Base-by-base conservation (phyloP, 2,329 filamentous ascomycete species). In the Lecanicillium sp. region DNA sequence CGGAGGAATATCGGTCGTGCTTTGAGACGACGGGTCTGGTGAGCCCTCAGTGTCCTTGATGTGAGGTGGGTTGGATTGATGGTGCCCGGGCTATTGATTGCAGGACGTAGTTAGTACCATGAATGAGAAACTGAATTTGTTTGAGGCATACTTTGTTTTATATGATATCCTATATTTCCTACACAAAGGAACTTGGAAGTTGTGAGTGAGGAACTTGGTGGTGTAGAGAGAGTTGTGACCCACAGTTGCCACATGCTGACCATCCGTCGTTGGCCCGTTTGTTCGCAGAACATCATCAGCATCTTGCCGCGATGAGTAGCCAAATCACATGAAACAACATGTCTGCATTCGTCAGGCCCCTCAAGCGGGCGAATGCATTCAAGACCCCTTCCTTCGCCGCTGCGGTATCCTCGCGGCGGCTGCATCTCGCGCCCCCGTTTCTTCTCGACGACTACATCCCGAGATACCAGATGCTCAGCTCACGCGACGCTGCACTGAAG, bases 371-470 rank as follows among this genome's bases (percentile, higher is more conserved):
- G 11, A 25, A 25, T 25, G 22, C 22, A 25, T 25, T 11, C 22
- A 25, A 25, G 11, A 25, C 7, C 22, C 22, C 22, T 25, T 25
- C 22, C 6, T 11, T 25, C 11, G 6, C 11, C 22, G 22, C 22
- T 11, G 22, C 11, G 22, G 11, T 11, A 25, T 6, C 7, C 22
- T 11, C 7, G 7, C 6, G 22, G 22, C 22, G 22, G 29, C 62
- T 78, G 4, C 73, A 78, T 50, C 62, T 78, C 3, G 74, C 73
- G 5, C 74, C 73, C 8, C 73, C 73, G 2, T 92, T 85, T 56
- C 71, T 92, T 15, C 72, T 92, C 3, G 78, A 83, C 40, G 73
- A 80, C 53, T 86, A 92, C 57, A 75, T 74, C 11, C 85, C 85
- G 1, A 75, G 80, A 35, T 88, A 88, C 54, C 73, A 81, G 48